Percentiles rank a stretch among this genome's conserved stretches.
Conservation (phyloP, 192 early-diverging fungal species). For the Gryganskiella cystojenkinii region DNA sequence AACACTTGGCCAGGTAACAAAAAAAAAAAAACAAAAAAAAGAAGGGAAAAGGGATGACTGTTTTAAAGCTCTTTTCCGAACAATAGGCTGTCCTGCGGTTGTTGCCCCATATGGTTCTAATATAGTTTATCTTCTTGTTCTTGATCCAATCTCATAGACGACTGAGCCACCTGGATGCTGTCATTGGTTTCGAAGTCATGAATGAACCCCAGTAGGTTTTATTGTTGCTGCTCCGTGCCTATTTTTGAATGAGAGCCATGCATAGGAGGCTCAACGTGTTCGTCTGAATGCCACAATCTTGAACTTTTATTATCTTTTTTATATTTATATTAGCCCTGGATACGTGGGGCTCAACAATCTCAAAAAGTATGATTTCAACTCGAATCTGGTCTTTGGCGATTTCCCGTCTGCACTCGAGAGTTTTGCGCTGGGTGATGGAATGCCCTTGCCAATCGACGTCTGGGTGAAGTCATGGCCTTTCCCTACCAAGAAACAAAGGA, state of each 20-base stretch:
- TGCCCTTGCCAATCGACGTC: constrained; percentile 75
- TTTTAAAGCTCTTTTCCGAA: too few relatives aligned
- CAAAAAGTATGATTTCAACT: constrained; percentile 69
- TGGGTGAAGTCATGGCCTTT: constrained; percentile 84
- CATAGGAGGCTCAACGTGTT: constrained; percentile 16
- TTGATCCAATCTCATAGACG: constrained; percentile 56
- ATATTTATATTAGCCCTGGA: constrained; percentile 58
- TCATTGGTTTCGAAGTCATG: constrained; percentile 86
- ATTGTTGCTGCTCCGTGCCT: too few relatives aligned
- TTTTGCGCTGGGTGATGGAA: constrained; percentile 81
- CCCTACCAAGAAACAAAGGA: constrained; percentile 69
- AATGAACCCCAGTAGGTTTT: constrained; percentile 72
- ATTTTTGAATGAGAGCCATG: constrained; percentile 1
- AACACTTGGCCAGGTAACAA: constrained; percentile 71
- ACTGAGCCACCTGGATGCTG: constrained; percentile 67
- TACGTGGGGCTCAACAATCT: constrained; percentile 77
- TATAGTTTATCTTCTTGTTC: neutral
- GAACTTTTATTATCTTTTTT: constrained; percentile 2
- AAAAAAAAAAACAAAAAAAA: too few relatives aligned
- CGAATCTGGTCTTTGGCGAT: constrained; percentile 76
- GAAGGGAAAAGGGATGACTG: too few relatives aligned
- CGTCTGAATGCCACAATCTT: neutral
- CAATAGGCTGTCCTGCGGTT: too few relatives aligned
- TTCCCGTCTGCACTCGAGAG: constrained; percentile 77
- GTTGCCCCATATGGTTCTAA: too few relatives aligned